Evolutionary conservation across 176 grass and related monocot species (phyloP).

Genomic region (Oropetium thomaeum): DNA sequence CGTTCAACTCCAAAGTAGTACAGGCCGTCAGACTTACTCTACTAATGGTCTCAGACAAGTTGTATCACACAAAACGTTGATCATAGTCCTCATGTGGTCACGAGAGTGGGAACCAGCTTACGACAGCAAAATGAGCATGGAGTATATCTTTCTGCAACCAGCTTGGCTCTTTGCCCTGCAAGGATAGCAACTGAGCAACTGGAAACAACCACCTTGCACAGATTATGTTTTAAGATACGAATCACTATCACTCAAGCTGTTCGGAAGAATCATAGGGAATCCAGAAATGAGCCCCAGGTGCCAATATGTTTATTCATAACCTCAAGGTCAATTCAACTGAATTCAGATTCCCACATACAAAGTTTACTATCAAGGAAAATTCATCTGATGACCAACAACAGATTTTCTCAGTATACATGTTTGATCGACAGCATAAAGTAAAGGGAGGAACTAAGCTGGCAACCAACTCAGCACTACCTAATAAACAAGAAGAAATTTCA

Average conservation of each 20-base stretch:
- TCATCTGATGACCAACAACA: slow-evolving; percentile 21
- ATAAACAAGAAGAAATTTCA: slow-evolving; percentile 29
- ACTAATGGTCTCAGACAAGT: too few species aligned
- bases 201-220: background rate
- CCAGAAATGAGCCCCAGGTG: background rate
- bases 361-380: slow-evolving; percentile 35
- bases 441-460: slow-evolving; percentile 31
- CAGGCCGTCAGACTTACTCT: too few species aligned
- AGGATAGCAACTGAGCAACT: background rate
- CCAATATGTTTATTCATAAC: slow-evolving; percentile 26
- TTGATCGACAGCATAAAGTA: slow-evolving; percentile 21
- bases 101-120: background rate
- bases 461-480: slow-evolving; percentile 32
- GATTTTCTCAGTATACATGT: slow-evolving; percentile 40
- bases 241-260: background rate
- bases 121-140: background rate
- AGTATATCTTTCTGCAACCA: background rate
- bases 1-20: too few species aligned
- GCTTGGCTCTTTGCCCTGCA: background rate
- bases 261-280: slow-evolving; percentile 13
- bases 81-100: background rate
- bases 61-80: background rate
- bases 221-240: background rate
- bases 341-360: slow-evolving; percentile 37
- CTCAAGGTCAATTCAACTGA: slow-evolving; percentile 3